Conservation (phyloP, 1,284 basidiomycete genomes). For the Trametes hirsuta region DNA sequence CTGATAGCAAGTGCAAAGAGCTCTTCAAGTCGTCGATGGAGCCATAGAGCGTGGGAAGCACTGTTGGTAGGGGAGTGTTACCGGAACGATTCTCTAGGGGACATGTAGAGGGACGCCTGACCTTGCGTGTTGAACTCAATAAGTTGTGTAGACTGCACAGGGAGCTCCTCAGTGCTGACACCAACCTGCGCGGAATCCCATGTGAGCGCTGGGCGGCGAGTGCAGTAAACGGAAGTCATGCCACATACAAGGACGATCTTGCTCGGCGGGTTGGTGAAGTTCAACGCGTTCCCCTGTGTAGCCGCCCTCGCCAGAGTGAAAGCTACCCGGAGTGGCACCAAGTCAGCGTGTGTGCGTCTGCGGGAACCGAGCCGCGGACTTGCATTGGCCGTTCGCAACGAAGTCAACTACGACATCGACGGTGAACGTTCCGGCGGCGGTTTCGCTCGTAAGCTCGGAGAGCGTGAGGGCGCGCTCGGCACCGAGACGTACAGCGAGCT, state of each 20-base stretch:
- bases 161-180: conserved; percentile 4
- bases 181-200: not conserved
- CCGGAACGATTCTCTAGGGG: not conserved
- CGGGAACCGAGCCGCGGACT: not conserved
- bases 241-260: conserved; percentile 6
- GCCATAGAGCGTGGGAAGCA: conserved; percentile 14
- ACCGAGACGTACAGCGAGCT: conserved; percentile 30
- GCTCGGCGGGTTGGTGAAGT: not conserved
- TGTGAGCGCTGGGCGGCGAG: not conserved
- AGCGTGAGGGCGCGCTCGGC: conserved; percentile 30
- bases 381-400: conserved; percentile 28
- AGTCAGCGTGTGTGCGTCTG: not conserved
- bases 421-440: conserved; percentile 24
- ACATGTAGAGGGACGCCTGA: not conserved
- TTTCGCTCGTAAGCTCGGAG: conserved; percentile 21
- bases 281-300: not conserved
- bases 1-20: conserved; percentile 8
- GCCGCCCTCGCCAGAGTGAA: conserved; percentile 4
- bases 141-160: not conserved
- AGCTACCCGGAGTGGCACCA: not conserved
- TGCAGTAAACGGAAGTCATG: no score
- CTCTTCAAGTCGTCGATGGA: conserved; percentile 14
- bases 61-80: not conserved
- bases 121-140: not conserved
- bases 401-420: conserved; percentile 34